Evolutionary conservation across 345 rosid genomes (phyloP).

Genomic region (Murraya paniculata): DNA sequence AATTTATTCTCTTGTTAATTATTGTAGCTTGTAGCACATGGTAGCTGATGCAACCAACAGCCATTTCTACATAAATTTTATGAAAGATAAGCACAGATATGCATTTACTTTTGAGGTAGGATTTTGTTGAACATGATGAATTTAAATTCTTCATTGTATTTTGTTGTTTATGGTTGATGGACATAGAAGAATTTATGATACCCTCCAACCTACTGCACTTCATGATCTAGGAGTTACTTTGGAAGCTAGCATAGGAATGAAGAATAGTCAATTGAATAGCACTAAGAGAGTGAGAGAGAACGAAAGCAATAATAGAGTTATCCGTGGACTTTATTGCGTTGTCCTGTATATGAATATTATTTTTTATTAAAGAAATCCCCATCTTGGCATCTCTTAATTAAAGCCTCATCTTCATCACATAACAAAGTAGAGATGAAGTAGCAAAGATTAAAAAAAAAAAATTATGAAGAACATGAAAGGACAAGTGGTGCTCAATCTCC

Average conservation of each 20-base stretch:
- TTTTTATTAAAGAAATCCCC: constrained; percentile 1
- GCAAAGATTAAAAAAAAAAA: neutral
- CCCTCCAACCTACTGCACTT: neutral
- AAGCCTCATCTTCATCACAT: neutral
- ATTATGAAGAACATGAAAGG: constrained; percentile 35
- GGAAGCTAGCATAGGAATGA: neutral
- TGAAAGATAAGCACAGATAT: neutral
- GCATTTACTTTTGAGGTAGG: constrained; percentile 12
- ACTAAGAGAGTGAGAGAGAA: neutral
- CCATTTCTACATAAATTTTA: neutral
- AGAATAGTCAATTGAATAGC: neutral
- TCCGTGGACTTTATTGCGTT: constrained; percentile 12
- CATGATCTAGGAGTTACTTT: neutral
- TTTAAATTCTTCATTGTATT: neutral
- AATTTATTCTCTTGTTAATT: neutral
- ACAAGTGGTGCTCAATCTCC: constrained; percentile 35
- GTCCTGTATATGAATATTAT: neutral
- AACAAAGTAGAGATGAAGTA: neutral
- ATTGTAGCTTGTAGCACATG: neutral
- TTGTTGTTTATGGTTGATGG: neutral
- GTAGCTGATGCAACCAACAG: neutral
- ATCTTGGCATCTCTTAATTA: neutral
- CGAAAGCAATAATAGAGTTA: neutral
- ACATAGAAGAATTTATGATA: neutral
- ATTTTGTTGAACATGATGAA: neutral